phyloP scores from a whole-genome alignment of 2,329 filamentous ascomycete species.

The Zalaria obscura region DNA sequence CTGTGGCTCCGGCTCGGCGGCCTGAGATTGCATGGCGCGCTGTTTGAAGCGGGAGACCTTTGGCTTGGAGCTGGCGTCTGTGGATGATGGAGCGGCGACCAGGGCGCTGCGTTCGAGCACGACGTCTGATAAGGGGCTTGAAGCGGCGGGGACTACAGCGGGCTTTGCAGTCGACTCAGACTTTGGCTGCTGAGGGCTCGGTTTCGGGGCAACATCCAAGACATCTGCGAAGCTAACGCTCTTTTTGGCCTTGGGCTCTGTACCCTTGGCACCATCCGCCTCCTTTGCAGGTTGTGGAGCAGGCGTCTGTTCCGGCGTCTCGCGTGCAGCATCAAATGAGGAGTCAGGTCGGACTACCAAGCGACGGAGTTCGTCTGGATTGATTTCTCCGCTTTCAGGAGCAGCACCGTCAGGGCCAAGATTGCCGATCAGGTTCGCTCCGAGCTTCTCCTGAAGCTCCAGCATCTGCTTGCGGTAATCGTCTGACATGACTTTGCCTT shows the following conservation, averaged over 20 bases:
- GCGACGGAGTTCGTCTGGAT: conserved; percentile 40
- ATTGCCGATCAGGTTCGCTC: conserved; percentile 42
- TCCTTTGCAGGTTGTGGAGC: not conserved
- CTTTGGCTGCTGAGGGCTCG: conserved; percentile 7
- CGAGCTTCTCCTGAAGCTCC: conserved; percentile 67
- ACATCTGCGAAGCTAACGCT: conserved; percentile 66
- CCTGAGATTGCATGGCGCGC: not conserved
- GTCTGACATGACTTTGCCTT: conserved; percentile 50
- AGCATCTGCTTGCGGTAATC: conserved; percentile 74
- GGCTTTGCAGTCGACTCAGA: not conserved
- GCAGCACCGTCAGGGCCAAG: conserved; percentile 34
- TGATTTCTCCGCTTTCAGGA: conserved; percentile 17
- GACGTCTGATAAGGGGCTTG: conserved; percentile 2
- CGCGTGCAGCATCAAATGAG: conserved; percentile 7
- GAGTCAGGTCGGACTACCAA: conserved; percentile 30
- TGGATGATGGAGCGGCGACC: not conserved
- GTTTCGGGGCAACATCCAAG: conserved; percentile 49
- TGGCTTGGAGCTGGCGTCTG: conserved; percentile 12
- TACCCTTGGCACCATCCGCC: not conserved
- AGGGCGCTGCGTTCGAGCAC: conserved; percentile 18
- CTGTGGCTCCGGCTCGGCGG: not conserved
- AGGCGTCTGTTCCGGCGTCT: conserved; percentile 14
- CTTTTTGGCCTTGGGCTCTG: conserved; percentile 35
- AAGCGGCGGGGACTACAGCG: not conserved
- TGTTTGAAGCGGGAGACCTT: conserved; percentile 29